Base-by-base conservation (phyloP, 441 rosid species). In the Raphanus hybrid region DNA sequence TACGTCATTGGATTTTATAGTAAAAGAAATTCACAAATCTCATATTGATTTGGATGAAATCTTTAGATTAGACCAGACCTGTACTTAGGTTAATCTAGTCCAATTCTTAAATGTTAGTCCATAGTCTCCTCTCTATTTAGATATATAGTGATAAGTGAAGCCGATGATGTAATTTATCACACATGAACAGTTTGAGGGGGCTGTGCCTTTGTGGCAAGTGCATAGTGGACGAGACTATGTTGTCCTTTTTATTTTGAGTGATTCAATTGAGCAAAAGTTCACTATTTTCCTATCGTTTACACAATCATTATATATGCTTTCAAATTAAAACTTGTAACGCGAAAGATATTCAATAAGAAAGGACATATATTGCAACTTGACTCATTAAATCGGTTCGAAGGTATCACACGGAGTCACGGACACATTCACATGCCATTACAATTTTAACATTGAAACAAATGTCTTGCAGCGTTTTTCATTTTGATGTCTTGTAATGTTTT, bases 81-180 rank as follows among this genome's bases (percentile, higher is more conserved):
- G 10, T 67, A 16, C 48, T 16, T 26, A 39, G 66, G 35, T 15
- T 66, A 55, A 74, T 39, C 15, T 35, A 73, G 77, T 73, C 64
- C 64, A 64, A 5, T 63, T 48, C 62, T 48, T 8, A 2, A 14
- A n/a, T 6, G 12, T 64, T 64, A 73, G 55, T 54, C 59, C 26
- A 55, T 18, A 8, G 27, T 55, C 26, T 3, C 6, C 8, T 55
- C 29, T 55, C 0, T 60, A 6, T 23, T 3, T 4, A 41, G 8
- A 11, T 15, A 58, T 37, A 69, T 35, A 61, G 45, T 69, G 75
- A 76, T 64, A 71, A 65, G 61, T 23, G 14, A 58, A 58, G 73
- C 55, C 63, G 55, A 35, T 72, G 73, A 67, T 59, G 81, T 78
- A 60, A 72, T 67, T 60, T 48, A 73, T 37, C 65, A 60, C 35